A percentile compares a stretch with the other conserved stretches of the same genome.
These are phyloP conservation scores for Phlebopus sp. DNA, from an alignment of 1,284 basidiomycete species.

Conservation along the genomic window DNA sequence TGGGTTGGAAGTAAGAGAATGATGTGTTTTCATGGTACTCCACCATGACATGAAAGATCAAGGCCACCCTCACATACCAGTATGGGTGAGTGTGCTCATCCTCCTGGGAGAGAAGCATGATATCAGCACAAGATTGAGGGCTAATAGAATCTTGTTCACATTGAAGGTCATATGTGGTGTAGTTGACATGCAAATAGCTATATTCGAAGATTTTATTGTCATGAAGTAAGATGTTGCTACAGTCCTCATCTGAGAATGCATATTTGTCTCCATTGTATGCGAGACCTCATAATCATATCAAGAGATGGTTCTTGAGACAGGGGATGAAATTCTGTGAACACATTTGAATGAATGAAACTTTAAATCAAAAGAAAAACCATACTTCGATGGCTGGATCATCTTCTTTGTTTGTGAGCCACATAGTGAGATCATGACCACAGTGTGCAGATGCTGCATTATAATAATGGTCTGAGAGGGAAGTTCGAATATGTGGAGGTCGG, in stretches of 20 bases:
- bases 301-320: conserved; percentile 30
- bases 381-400: not conserved
- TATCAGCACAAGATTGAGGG: conserved; percentile 8
- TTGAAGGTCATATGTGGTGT: conserved; percentile 27
- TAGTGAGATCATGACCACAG: not conserved
- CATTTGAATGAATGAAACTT: not conserved
- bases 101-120: conserved; percentile 16
- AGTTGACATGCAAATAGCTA: conserved; percentile 17
- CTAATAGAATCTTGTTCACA: too few species aligned
- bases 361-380: not conserved
- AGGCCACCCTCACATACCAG: conserved; percentile 35
- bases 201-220: conserved; percentile 12
- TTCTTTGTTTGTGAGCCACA: not conserved
- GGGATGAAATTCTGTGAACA: conserved; percentile 18
- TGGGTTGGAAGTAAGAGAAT: conserved; percentile 6
- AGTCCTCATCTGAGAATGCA: conserved; percentile 27
- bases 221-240: conserved; percentile 10
- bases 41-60: too few species aligned
- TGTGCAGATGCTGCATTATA: not conserved
- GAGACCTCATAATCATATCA: too few species aligned
- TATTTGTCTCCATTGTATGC: conserved; percentile 28
- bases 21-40: conserved; percentile 1
- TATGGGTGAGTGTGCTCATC: conserved; percentile 22
- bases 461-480: too few species aligned
- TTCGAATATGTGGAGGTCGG: not conserved